These are phyloP conservation scores for Draba incana DNA, from an alignment of 345 rosid species.

Conservation along the genomic window DNA sequence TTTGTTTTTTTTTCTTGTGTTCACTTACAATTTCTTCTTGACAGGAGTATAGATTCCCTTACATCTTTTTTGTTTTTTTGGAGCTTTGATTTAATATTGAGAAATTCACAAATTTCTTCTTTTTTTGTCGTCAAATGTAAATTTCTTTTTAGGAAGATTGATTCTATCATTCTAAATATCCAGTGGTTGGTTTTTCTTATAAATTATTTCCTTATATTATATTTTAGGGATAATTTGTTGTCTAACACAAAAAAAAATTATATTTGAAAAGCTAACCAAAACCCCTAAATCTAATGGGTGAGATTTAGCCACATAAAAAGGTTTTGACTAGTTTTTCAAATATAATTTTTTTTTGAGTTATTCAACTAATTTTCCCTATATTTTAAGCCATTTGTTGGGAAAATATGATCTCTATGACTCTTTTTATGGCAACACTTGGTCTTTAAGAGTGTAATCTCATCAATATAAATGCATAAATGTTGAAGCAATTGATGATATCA, in stretches of 20 bases:
- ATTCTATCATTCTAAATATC: conserved; percentile 22
- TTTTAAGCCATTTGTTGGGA: conserved; percentile 17
- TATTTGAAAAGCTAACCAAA: too few relatives aligned
- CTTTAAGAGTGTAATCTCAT: conserved; percentile 9
- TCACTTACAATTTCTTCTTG: conserved; percentile 39
- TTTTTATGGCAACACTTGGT: not conserved
- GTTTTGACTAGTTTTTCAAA: too few relatives aligned
- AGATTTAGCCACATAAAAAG: too few relatives aligned
- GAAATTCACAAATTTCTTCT: conserved; percentile 8
- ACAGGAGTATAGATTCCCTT: conserved; percentile 44
- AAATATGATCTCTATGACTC: not conserved
- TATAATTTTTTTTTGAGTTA: too few relatives aligned
- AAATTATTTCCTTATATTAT: not conserved
- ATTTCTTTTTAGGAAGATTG: conserved; percentile 26
- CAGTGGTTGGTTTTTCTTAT: not conserved
- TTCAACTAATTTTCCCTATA: too few relatives aligned
- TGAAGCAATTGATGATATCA: conserved; percentile 21
- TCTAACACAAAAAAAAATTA: too few relatives aligned
- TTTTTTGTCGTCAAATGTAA: not conserved
- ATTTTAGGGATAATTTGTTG: too few relatives aligned
- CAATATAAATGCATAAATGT: conserved; percentile 17
- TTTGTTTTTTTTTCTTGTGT: not conserved
- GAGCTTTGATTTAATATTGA: conserved; percentile 35
- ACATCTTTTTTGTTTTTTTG: conserved; percentile 39
- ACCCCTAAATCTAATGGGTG: too few relatives aligned